Evolutionary conservation across 2,329 filamentous ascomycete species (phyloP), one percentile per base, ranked within the genome.

Genomic region (Phyllosticta citribraziliensis): DNA sequence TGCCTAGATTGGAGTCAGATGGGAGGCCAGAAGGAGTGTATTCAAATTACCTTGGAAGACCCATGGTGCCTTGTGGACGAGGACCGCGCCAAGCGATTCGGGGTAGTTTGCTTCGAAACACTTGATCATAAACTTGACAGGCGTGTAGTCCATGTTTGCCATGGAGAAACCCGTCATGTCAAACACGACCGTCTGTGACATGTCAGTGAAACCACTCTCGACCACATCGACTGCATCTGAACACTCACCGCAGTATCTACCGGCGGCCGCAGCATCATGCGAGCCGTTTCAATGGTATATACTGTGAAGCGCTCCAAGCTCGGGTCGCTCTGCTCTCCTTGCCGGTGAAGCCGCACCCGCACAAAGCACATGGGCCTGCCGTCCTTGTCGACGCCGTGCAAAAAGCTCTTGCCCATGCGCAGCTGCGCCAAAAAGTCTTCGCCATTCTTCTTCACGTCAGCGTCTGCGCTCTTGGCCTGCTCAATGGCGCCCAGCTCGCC

Each of bases 31-130:
- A 24, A 25, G 12, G 22, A 35, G 6, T 8, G 24, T 19, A 69
- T 70, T 14, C 2, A 22, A 74, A 79, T 60, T 74, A 87, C 89
- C 88, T 79, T 96, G 92, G 78, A 99, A 99, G 54, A 99, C 79
- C 94, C 94, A 99, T 3, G 94, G 94, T 0, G 94, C 87, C 74
- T 96, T 96, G 79, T 99, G 94, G 47, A 99, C 90, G 54, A 97
- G 82, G 2, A 97, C 90, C 2, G 88, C 83, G 27, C 93, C 94
- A 1, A 99, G 81, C 55, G 86, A 93, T 74, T 99, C 94, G 0
- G 94, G 94, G 68, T 97, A 99, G 73, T 99, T 97, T 63, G 94
- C 94, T 77, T 99, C 94, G 71, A 99, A 99, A 74, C 92, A 96
- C 75, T 96, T 96, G 75, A 99, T 97, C 88, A 99, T 97, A 77